Conservation (phyloP, 140 eudicot species). For the Senecio squalidus region DNA sequence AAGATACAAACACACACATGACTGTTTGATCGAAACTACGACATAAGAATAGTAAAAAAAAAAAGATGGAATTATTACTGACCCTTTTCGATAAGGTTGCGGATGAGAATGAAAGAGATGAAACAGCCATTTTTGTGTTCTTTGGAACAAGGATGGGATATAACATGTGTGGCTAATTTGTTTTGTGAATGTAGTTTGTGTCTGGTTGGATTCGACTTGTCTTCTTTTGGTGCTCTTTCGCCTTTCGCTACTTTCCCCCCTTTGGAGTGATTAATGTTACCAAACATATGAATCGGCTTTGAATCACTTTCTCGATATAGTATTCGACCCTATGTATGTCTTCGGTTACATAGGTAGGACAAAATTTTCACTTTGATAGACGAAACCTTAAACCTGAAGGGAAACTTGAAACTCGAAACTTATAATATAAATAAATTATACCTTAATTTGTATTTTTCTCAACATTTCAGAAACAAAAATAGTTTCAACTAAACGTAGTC, state of each 20-base stretch:
- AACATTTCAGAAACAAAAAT: neutral
- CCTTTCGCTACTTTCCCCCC: neutral
- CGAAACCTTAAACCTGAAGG: no score
- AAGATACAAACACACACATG: neutral
- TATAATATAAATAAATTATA: no score
- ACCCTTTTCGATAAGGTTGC: conserved; percentile 49
- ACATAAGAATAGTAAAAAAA: neutral
- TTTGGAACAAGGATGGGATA: conserved; percentile 22
- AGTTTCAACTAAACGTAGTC: conserved; percentile 8
- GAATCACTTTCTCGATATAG: no score
- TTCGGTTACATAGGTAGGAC: no score
- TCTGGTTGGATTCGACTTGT: conserved; percentile 27
- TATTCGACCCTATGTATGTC: no score
- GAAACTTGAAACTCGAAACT: no score
- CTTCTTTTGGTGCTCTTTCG: conserved; percentile 1
- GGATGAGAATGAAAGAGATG: conserved; percentile 62
- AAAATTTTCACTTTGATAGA: no score
- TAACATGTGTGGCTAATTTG: conserved; percentile 33
- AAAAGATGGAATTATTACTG: neutral
- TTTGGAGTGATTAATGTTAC: no score
- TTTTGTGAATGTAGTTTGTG: conserved; percentile 29
- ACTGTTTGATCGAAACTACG: neutral
- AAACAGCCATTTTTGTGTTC: conserved; percentile 51
- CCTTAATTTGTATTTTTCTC: no score
- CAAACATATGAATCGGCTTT: no score